Percentiles rank a stretch among this genome's conserved stretches.
Evolutionary conservation across 2,329 filamentous ascomycete species (phyloP).

Genomic region (Ascochyta rabiei): DNA sequence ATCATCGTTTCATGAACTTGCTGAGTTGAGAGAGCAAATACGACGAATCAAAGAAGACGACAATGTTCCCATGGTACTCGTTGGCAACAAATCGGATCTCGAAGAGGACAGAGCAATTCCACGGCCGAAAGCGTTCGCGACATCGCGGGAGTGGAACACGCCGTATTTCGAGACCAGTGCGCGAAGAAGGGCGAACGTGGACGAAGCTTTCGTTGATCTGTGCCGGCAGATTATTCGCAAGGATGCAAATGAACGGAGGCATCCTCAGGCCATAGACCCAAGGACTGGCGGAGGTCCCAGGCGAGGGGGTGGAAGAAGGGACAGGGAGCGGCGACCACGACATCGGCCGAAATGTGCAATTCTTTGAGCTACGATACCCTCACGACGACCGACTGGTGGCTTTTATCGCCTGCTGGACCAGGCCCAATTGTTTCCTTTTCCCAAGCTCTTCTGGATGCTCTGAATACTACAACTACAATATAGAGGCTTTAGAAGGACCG

Average conservation of each 20-base stretch:
- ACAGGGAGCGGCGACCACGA: constrained; percentile 17
- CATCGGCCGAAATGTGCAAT: constrained; percentile 37
- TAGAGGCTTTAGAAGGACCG: constrained; percentile 31
- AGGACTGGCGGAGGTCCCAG: constrained; percentile 7
- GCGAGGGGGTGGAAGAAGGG: constrained; percentile 13
- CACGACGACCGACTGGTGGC: constrained; percentile 22
- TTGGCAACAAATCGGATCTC: constrained; percentile 89
- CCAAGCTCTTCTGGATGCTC: neutral
- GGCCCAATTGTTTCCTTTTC: constrained; percentile 12
- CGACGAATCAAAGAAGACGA: constrained; percentile 90
- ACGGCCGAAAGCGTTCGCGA: constrained; percentile 77
- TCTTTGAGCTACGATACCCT: constrained; percentile 36
- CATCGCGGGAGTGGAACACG: constrained; percentile 86
- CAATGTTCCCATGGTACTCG: constrained; percentile 83
- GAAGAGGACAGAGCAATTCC: constrained; percentile 83
- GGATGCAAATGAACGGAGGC: constrained; percentile 59
- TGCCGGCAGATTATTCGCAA: constrained; percentile 82
- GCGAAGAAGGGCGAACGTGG: constrained; percentile 81
- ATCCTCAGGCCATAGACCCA: constrained; percentile 24
- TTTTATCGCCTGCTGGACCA: constrained; percentile 32
- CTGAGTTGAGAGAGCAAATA: constrained; percentile 84
- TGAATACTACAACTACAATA: constrained; percentile 13
- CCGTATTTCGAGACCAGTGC: constrained; percentile 93
- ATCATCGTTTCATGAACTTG: constrained; percentile 81
- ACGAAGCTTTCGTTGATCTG: constrained; percentile 86